Conservation (phyloP, 23 red algal species). For the Cyanidium caldarium region DNA sequence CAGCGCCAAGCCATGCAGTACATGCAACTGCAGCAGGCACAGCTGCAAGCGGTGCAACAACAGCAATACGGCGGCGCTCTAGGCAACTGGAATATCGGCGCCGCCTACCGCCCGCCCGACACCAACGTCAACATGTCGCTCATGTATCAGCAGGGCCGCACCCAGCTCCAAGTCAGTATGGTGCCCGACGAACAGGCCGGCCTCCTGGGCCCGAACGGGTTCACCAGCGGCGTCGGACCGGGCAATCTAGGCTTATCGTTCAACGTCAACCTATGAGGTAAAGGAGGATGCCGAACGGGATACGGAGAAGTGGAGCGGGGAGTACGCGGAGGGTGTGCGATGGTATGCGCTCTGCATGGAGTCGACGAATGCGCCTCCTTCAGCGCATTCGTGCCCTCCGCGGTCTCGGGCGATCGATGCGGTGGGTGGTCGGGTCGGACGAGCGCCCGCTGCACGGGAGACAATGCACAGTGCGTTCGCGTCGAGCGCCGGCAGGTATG, state of each 20-base stretch:
- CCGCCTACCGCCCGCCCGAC: constrained; percentile 87
- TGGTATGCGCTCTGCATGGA: too few species aligned
- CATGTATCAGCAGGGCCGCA: constrained; percentile 68
- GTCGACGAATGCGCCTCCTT: too few species aligned
- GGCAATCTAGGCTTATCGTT: constrained; percentile 76
- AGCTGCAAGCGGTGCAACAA: constrained; percentile 79
- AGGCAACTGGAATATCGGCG: constrained; percentile 82
- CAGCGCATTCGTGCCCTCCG: too few species aligned
- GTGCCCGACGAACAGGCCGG: constrained; percentile 86
- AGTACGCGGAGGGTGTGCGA: too few species aligned
- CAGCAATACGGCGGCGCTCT: constrained; percentile 67
- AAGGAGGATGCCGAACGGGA: too few species aligned
- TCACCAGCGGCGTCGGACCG: constrained; percentile 69
- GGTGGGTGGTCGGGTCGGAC: too few species aligned
- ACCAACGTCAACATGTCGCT: constrained; percentile 91
- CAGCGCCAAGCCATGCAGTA: constrained; percentile 87
- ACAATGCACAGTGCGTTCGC: too few species aligned
- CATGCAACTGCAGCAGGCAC: constrained; percentile 92
- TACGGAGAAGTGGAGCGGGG: too few species aligned
- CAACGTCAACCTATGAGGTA: constrained; percentile 61
- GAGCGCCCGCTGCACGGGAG: too few species aligned
- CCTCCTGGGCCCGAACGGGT: constrained; percentile 66
- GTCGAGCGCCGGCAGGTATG: too few species aligned
- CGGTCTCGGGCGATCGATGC: too few species aligned
- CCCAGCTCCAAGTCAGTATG: constrained; percentile 82